A percentile compares a stretch with the other conserved stretches of the same genome.
Conservation (phyloP, 1,284 basidiomycete genomes). For the Papiliotrema laurentii region DNA sequence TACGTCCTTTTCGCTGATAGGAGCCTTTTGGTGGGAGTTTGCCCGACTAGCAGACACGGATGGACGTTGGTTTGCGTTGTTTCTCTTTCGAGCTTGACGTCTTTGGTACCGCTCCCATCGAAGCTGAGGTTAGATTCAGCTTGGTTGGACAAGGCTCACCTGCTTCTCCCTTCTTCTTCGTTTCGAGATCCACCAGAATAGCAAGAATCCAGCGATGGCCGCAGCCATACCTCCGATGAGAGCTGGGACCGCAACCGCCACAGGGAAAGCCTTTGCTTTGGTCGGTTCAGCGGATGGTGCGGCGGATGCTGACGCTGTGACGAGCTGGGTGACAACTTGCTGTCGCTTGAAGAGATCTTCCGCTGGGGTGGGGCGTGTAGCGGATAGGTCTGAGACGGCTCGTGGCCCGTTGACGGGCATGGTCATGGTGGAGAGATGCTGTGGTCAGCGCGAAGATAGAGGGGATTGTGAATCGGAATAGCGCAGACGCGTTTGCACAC, state of each 20-base stretch:
- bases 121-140: conserved; percentile 9
- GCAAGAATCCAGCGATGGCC: conserved; percentile 18
- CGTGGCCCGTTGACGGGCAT: no score
- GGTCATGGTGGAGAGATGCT: no score
- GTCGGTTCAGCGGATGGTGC: background rate
- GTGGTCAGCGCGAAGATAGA: no score
- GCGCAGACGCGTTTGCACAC: no score
- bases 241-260: conserved; percentile 30
- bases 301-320: conserved; percentile 4
- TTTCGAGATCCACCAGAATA: conserved; percentile 23
- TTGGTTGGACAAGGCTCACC: conserved; percentile 12
- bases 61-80: conserved; percentile 13
- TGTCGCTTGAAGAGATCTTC: conserved; percentile 4
- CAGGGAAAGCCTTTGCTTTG: conserved; percentile 17
- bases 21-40: conserved; percentile 10
- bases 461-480: no score
- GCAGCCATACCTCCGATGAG: conserved; percentile 32
- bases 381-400: no score
- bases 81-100: conserved; percentile 16
- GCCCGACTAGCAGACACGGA: conserved; percentile 1
- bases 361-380: no score
- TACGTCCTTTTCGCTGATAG: conserved; percentile 18
- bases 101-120: conserved; percentile 27
- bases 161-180: conserved; percentile 15
- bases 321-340: background rate